phyloP scores from a whole-genome alignment of 768 basidiomycete genomes.

The Favolaschia claudopus region DNA sequence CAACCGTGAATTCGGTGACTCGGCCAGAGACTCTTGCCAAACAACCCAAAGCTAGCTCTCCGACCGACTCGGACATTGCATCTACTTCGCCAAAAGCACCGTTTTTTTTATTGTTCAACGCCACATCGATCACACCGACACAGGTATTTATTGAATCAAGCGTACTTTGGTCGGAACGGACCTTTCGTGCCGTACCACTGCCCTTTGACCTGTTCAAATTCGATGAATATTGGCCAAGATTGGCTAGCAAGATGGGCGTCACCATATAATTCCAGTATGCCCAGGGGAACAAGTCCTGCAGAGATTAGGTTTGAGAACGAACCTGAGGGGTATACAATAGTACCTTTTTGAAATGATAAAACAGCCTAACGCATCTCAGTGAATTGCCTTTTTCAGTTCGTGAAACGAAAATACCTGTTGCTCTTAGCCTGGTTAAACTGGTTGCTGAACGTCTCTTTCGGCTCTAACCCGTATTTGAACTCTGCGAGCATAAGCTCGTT shows the following conservation, averaged over 20 bases:
- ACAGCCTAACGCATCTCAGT: slow-evolving; percentile 53
- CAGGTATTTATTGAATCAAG: neutral
- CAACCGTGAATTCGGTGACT: slow-evolving; percentile 8
- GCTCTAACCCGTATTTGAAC: slow-evolving; percentile 91
- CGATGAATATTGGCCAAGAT: neutral
- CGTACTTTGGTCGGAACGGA: slow-evolving; percentile 47
- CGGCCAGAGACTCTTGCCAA: neutral
- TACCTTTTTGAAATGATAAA: slow-evolving; percentile 91
- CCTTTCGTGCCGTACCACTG: slow-evolving; percentile 59
- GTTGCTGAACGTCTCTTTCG: slow-evolving; percentile 83
- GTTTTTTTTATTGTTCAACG: neutral
- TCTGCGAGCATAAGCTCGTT: slow-evolving; percentile 88
- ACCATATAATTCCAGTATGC: slow-evolving; percentile 84
- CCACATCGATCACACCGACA: neutral
- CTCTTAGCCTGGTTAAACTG: slow-evolving; percentile 80
- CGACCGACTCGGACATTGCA: too few species aligned
- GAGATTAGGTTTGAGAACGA: neutral
- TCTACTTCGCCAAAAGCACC: slow-evolving; percentile 46
- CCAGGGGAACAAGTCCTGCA: slow-evolving; percentile 71
- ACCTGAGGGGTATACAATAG: neutral
- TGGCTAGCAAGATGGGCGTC: neutral
- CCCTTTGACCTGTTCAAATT: slow-evolving; percentile 41
- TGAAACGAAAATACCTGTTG: slow-evolving; percentile 58
- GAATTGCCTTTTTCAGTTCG: neutral
- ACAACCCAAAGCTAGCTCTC: slow-evolving; percentile 10